Percentiles rank a stretch among this genome's conserved stretches.
These are phyloP conservation scores for Termitomyces eurrhizus DNA, from an alignment of 768 basidiomycete genomes.

Conservation along the genomic window DNA sequence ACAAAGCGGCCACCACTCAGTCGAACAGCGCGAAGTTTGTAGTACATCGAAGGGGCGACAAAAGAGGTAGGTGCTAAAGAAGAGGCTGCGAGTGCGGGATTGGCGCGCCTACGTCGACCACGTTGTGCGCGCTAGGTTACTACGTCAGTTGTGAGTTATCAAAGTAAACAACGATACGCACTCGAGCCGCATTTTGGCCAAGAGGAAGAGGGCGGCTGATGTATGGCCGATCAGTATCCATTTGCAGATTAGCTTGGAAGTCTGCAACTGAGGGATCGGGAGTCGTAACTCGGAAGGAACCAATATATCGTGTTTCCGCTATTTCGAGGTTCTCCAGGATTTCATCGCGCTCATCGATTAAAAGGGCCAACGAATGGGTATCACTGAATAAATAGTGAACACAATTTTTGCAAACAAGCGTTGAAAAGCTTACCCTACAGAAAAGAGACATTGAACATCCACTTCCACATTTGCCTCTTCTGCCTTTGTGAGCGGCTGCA, in stretches of 20 bases:
- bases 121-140: conserved; percentile 20
- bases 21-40: conserved; percentile 61
- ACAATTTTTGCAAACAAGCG: background rate
- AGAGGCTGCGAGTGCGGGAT: conserved; percentile 63
- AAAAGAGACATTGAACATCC: conserved; percentile 70
- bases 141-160: background rate
- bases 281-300: conserved; percentile 68
- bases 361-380: conserved; percentile 58
- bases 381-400: conserved; percentile 40
- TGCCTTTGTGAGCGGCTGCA: conserved; percentile 33
- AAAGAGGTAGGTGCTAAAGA: conserved; percentile 76
- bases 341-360: conserved; percentile 73
- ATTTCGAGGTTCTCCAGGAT: conserved; percentile 79
- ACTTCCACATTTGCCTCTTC: conserved; percentile 51
- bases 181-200: conserved; percentile 28
- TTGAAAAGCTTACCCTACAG: conserved; percentile 55
- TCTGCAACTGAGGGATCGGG: conserved; percentile 71
- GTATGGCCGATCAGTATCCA: conserved; percentile 44
- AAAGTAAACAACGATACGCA: conserved; percentile 13
- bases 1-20: conserved; percentile 57
- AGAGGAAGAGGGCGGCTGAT: conserved; percentile 71
- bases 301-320: conserved; percentile 75
- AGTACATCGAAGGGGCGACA: conserved; percentile 76
- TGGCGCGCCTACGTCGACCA: conserved; percentile 45
- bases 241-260: conserved; percentile 40